Evolutionary conservation across 257 asterid genomes (phyloP), one percentile per base, ranked within the genome.

Genomic region (Lithospermum erythrorhizon): DNA sequence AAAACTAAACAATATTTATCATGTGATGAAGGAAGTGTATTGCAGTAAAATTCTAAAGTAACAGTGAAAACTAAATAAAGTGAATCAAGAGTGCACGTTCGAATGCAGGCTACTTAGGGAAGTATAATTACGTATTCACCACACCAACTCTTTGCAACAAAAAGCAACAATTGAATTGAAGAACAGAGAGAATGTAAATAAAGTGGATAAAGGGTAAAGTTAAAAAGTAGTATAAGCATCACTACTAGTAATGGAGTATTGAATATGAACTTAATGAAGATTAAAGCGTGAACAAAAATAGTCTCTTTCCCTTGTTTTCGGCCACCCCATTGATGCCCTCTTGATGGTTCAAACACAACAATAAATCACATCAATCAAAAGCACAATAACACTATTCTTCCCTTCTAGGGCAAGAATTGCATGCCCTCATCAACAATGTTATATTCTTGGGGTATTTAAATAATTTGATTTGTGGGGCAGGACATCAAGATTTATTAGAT

Each of bases 351-450:
- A 72, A 78, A 76, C 79, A 72, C 23, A 69, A 66, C 72, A 63
- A 57, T 67, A 81, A 80, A 83, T 88, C 95, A 83, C 90, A 80
- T 88, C 93, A 76, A 69, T 73, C 61, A 61, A 87, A 87, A 83
- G 89, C 76, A 72, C 66, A 61, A 62, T 65, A 72, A 59, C 70
- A 70, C 68, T 62, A 32, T 61, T 20, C 21, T 15, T 52, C 72
- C 54, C 61, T 67, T 75, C 63, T 70, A 74, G 35, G 65, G n/a
- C 8, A 17, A 37, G 57, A 61, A 14, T 5, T n/a, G 61, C 8
- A 22, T 20, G 1, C 35, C 27, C 56, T 6, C 27, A 9, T 18
- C 22, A 25, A 37, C 45, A 9, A 16, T 55, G 20, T 55, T 65
- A 68, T 55, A 6, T 5, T 41, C 56, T 68, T 68, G 63, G 64